These are phyloP conservation scores for Phytophthora kernoviae DNA, from an alignment of 352 stramenopile genomes.

Conservation along the genomic window DNA sequence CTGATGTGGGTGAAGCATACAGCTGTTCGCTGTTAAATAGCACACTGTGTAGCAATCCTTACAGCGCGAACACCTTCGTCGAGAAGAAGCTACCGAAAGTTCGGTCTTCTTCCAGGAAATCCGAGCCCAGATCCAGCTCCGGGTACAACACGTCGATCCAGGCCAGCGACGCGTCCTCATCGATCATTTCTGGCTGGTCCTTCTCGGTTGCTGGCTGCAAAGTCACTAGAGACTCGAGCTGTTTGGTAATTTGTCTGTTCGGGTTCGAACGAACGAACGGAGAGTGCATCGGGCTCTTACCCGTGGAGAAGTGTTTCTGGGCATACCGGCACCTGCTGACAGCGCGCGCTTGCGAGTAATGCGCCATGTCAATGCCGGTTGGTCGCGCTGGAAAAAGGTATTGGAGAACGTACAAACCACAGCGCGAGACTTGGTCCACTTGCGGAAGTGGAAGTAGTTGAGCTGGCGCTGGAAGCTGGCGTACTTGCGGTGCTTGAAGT, in stretches of 20 bases:
- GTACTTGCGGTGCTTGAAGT: slow-evolving; percentile 93
- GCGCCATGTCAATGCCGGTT: slow-evolving; percentile 61
- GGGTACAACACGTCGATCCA: slow-evolving; percentile 77
- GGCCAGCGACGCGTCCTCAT: slow-evolving; percentile 40
- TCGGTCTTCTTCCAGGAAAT: slow-evolving; percentile 26
- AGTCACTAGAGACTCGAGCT: slow-evolving; percentile 16
- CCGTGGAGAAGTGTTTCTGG: slow-evolving; percentile 5
- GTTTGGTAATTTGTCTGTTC: slow-evolving; percentile 15
- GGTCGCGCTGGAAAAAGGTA: slow-evolving; percentile 63
- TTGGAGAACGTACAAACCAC: slow-evolving; percentile 84
- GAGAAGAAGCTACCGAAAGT: slow-evolving; percentile 13
- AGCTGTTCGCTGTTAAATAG: slow-evolving; percentile 7
- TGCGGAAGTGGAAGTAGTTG: slow-evolving; percentile 93
- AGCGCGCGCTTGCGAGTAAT: slow-evolving; percentile 66
- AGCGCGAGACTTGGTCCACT: slow-evolving; percentile 77
- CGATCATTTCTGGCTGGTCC: slow-evolving; percentile 7
- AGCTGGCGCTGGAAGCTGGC: slow-evolving; percentile 90
- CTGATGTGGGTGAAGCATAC: neutral
- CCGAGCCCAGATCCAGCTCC: slow-evolving; percentile 47
- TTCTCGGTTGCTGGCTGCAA: slow-evolving; percentile 10
- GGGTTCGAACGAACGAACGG: slow-evolving; percentile 4
- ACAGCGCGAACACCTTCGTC: slow-evolving; percentile 20
- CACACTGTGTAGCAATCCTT: slow-evolving; percentile 4
- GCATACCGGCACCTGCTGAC: slow-evolving; percentile 6
- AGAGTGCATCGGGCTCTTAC: slow-evolving; percentile 4